Base-by-base conservation (phyloP, 345 rosid species). In the Alliaria petiolata region DNA sequence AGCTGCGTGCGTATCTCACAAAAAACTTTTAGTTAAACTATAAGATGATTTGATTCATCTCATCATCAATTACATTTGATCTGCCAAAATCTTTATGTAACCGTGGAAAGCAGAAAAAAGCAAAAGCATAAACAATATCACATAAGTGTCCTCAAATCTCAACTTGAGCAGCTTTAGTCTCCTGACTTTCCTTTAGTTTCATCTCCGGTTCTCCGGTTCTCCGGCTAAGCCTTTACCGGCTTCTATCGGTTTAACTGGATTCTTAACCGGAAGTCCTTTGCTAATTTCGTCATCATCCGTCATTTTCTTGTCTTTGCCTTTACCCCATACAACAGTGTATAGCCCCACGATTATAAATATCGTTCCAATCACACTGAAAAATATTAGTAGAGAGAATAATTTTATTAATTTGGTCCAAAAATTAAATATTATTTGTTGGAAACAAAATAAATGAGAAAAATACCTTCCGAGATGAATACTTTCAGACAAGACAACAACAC, bases 281-380 rank as follows among this genome's bases (percentile, higher is more conserved):
- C 30, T 15, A 2, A 10, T 64, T 19, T 26, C 60, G 67, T 79
- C 63, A 64, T 64, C 28, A 38, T 78, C 78, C 1, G 11, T 55
- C 63, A 63, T 13, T 49, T 3, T 65, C 58, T 59, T 65, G 38
- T 93, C 96, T 76, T 91, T 93, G 86, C 91, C 87, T 78, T 91
- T 93, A 2, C 95, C 98, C 98, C 97, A 91, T 40, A 87, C 87
- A 35, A 93, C 97, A 3, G 85, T 81, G 84, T 93, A 91, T 2
- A 91, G 89, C 2, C 96, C 99, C 43, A 80, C 44, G 36, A 95
- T 91, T 63, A 95, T 88, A 76, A 95, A 6, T 33, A 86, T 9
- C 1, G 98, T 91, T 70, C 97, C 98, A 30, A 91, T 76, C 67
- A 93, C 69, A 77, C 96, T 93, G 86, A 36, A 75, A 77, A 56